Evolutionary conservation across 352 stramenopile genomes (phyloP), one percentile per base, ranked within the genome.

Genomic region (Globisporangium spiculum): DNA sequence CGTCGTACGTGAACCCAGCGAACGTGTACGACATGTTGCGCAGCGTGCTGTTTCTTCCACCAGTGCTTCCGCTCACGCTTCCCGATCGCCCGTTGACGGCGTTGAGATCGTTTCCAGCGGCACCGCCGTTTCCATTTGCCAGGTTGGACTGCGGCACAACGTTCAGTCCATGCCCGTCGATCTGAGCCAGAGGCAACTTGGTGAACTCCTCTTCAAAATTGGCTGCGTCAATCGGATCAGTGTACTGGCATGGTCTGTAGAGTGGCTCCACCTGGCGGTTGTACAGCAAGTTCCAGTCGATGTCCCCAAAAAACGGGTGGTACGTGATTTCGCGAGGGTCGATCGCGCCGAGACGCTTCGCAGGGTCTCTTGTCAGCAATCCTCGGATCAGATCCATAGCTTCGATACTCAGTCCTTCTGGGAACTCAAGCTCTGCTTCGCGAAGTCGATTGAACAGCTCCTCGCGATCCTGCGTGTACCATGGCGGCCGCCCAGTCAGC

Each of bases 291-390:
- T 92, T 91, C 87, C 87, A 95, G 72, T 92, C 81, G 57, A 95
- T 90, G 24, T 91, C 83, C 24, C 75, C 74, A 68, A 93, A 95
- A 71, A 95, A 95, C 12, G 87, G 79, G 67, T 95, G 87, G 63
- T 91, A 89, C 48, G 85, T 91, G 65, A 95, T 88, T 67, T 93
- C 85, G 58, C 82, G 79, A 41, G 84, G 82, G 60, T 91, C 84
- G 38, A 88, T 84, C 34, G 87, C 83, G 24, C 97, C 97, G 16
- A 99, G 81, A 10, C 97, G 89, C 75, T 92, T 90, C 32, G 87
- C 83, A 60, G 96, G 93, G 59, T 99, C 89, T 65, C 97, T 96
- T 44, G 87, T 93, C 1, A 99, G 82, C 38, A 99, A 70, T 2
- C 87, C 87, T 56, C 90, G 81, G 67, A 94, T 93, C 2, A 94